phyloP scores from a whole-genome alignment of 305 asterid species.

The Solanum hybrid region DNA sequence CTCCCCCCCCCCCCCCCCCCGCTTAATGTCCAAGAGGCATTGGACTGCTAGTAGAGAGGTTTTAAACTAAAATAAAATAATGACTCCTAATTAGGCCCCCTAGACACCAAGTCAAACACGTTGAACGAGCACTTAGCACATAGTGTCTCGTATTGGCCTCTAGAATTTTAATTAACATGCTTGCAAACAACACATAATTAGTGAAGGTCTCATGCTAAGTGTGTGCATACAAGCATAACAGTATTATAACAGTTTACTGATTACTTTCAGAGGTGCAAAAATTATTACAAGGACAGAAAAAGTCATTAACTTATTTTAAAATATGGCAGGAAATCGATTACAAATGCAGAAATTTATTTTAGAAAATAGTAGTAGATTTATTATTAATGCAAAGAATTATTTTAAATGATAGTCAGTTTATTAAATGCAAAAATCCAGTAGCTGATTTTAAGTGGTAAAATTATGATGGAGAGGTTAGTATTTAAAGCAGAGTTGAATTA shows the following conservation, averaged over 20 bases:
- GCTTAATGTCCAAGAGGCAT: background rate
- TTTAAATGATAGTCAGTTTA: no score
- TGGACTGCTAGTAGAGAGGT: background rate
- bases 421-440: background rate
- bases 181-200: background rate
- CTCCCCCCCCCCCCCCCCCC: background rate
- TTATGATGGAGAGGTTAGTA: background rate
- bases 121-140: background rate
- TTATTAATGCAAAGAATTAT: background rate
- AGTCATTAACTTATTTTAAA: background rate
- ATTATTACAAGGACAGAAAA: background rate
- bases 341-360: no score
- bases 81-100: background rate
- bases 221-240: background rate
- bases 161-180: background rate
- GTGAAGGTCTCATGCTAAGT: background rate
- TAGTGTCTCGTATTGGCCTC: background rate
- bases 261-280: background rate
- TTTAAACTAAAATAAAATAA: no score
- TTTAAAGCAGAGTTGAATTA: background rate
- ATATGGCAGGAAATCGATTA: background rate
- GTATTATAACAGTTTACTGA: no score
- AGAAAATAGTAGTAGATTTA: background rate
- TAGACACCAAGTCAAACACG: background rate
- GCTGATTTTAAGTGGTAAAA: background rate